Conservation (phyloP, 2,329 filamentous ascomycete species). For the Teratosphaeria zuluensis region DNA sequence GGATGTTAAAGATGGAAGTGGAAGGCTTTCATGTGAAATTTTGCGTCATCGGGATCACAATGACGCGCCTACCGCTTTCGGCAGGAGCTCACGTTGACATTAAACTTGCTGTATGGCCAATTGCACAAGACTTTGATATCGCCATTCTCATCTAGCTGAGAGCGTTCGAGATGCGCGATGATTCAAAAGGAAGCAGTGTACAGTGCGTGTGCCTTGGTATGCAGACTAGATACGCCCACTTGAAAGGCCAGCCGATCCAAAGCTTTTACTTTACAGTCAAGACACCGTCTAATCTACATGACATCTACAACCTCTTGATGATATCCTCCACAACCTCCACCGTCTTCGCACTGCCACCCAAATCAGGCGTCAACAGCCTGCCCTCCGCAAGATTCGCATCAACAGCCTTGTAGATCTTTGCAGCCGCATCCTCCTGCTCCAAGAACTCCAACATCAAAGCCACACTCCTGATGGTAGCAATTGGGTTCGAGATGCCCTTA, state of each 20-base stretch:
- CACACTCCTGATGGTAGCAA: slow-evolving; percentile 83
- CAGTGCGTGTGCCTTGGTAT: neutral
- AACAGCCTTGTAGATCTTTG: slow-evolving; percentile 81
- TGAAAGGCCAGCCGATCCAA: neutral
- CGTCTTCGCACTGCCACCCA: slow-evolving; percentile 79
- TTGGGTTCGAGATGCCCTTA: slow-evolving; percentile 85
- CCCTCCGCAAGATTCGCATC: slow-evolving; percentile 83
- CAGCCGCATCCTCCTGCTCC: slow-evolving; percentile 75
- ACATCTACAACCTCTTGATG: slow-evolving; percentile 62
- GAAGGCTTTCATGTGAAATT: slow-evolving; percentile 1
- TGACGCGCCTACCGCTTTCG: neutral
- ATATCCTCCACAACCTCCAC: slow-evolving; percentile 82
- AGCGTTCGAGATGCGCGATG: no score
- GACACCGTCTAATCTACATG: neutral
- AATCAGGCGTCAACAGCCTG: slow-evolving; percentile 72
- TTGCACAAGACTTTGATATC: neutral
- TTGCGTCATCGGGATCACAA: neutral
- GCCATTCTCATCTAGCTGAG: neutral
- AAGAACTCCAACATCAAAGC: slow-evolving; percentile 96
- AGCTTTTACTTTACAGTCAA: neutral
- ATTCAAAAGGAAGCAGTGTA: no score
- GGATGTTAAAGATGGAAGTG: neutral
- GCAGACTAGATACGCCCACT: neutral
- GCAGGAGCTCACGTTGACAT: neutral
- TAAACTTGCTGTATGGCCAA: neutral